phyloP scores from a whole-genome alignment of 2,329 filamentous ascomycete species.

The Chaetomiaceae sp. region DNA sequence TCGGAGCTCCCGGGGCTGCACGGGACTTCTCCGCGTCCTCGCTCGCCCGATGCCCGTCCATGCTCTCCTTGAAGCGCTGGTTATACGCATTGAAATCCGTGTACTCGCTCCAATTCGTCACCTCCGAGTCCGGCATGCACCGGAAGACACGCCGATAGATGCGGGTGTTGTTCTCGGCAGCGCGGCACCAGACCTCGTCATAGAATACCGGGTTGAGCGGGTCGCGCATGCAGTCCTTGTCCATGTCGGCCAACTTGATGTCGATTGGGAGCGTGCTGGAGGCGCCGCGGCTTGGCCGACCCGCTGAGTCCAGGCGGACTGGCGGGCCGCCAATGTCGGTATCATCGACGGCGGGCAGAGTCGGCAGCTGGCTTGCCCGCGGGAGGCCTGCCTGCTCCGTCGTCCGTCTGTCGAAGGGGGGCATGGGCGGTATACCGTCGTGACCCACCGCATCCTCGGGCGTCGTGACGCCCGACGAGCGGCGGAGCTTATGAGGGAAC shows the following conservation, averaged over 20 bases:
- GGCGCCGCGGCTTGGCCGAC: conserved; percentile 40
- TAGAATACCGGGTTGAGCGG: conserved; percentile 78
- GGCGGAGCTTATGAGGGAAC: conserved; percentile 27
- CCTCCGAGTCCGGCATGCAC: conserved; percentile 94
- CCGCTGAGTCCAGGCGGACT: conserved; percentile 49
- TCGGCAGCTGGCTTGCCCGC: conserved; percentile 63
- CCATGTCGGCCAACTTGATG: conserved; percentile 67
- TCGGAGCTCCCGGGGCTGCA: conserved; percentile 17
- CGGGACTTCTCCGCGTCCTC: conserved; percentile 46
- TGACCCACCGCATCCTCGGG: conserved; percentile 37
- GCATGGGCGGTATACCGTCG: conserved; percentile 54
- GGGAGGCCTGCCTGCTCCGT: conserved; percentile 65
- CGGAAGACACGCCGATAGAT: conserved; percentile 91
- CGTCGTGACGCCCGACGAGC: conserved; percentile 30
- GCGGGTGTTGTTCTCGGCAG: conserved; percentile 92
- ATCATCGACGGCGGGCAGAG: conserved; percentile 67
- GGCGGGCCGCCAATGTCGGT: conserved; percentile 76
- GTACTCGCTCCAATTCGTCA: conserved; percentile 90
- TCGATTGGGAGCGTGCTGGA: conserved; percentile 58
- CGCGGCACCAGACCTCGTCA: conserved; percentile 79
- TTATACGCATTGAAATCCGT: conserved; percentile 75
- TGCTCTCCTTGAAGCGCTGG: conserved; percentile 67
- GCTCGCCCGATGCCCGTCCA: conserved; percentile 51
- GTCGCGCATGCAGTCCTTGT: conserved; percentile 92
- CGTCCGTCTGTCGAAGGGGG: conserved; percentile 52